These are phyloP conservation scores for Psilocybe mexicana DNA, from an alignment of 1,284 basidiomycete genomes.

Conservation along the genomic window DNA sequence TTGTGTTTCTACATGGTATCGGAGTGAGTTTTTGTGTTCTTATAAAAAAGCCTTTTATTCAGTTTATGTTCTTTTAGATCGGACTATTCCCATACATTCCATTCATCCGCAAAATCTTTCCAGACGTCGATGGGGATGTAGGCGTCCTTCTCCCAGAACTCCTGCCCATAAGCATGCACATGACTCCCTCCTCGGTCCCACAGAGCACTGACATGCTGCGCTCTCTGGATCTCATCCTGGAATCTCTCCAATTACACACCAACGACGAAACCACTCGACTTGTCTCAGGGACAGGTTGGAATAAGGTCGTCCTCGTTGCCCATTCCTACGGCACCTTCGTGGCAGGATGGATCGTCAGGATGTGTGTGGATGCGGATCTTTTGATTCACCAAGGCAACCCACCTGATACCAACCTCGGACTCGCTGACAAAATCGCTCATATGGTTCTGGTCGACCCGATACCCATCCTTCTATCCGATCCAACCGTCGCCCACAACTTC, in stretches of 20 bases:
- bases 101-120: conserved; percentile 43
- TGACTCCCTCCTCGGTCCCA: conserved; percentile 48
- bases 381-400: background rate
- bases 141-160: conserved; percentile 62
- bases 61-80: conserved; percentile 35
- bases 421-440: conserved; percentile 35
- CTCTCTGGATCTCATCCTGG: conserved; percentile 42
- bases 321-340: conserved; percentile 70
- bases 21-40: conserved; percentile 45
- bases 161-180: conserved; percentile 59
- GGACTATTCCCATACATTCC: conserved; percentile 57
- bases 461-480: conserved; percentile 61
- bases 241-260: conserved; percentile 31
- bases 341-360: conserved; percentile 24
- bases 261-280: background rate
- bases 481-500: conserved; percentile 63
- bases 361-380: conserved; percentile 33
- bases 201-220: conserved; percentile 38
- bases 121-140: conserved; percentile 38
- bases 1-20: conserved; percentile 67
- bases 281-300: conserved; percentile 10
- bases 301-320: conserved; percentile 45
- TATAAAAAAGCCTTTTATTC: background rate
- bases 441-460: conserved; percentile 62
- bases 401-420: background rate